Base-by-base conservation (phyloP, 345 rosid species). In the Brassica juncea region DNA sequence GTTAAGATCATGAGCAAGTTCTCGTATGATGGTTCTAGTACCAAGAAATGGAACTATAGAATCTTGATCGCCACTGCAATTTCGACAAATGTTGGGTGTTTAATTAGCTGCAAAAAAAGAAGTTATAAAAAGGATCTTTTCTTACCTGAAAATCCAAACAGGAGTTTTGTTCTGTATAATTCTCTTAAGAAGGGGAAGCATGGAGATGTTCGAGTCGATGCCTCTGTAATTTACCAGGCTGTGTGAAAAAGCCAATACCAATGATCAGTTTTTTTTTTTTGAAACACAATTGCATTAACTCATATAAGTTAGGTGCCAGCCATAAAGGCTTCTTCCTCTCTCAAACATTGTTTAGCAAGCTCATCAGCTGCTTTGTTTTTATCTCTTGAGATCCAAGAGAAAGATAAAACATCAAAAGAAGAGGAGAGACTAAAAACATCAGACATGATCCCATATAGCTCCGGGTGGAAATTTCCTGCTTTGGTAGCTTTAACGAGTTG, bases 21-120 rank as follows among this genome's bases (percentile, higher is more conserved):
- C 95, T 3, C 88, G 85, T 58, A 94, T 84, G 2, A 89, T 84
- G 1, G 98, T 90, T 42, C 99, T 85, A 3, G 99, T 87, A 21
- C 99, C 91, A 16, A 90, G 85, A 60, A 94, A 74, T 5, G 98
- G 96, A 60, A 91, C 89, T 6, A 94, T 94, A 14, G 94, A 90
- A 82, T 94, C 98, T 88, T 94, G 89, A 77, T 92, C 97, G 2
- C 97, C 97, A 59, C 97, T 94, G 72, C 77, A 80, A 54, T n/a
- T 54, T 54, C 23, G 8, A 54, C 23, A 54, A 54, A 4, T 23
- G 16, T 19, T 47, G 55, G 55, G 55, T 44, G 15, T 44, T 7
- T 37, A 9, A 5, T 8, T 37, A 47, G 15, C 15, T 47, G 15
- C 54, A 47, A 47, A 47, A 47, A 54, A 54, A 4, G n/a, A 54